These are phyloP conservation scores for Calonectria crousiana DNA, from an alignment of 2,329 filamentous ascomycete genomes.

Conservation along the genomic window DNA sequence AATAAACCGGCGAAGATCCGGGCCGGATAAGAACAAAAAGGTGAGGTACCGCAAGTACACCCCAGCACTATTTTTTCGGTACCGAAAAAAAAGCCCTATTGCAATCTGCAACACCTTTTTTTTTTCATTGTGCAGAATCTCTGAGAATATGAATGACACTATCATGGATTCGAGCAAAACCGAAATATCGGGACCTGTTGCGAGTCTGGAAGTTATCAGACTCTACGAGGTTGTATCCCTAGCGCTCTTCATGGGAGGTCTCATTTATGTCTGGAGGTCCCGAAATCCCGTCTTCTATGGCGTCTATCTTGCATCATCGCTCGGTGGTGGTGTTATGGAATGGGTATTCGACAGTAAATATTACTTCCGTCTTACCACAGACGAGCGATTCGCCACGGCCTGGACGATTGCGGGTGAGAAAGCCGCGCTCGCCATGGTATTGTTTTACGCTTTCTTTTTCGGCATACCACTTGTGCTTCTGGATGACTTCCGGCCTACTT, in stretches of 20 bases:
- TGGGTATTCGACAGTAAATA: neutral
- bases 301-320: neutral
- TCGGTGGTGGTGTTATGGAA: neutral
- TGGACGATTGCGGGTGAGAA: neutral
- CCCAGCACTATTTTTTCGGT: neutral
- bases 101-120: neutral
- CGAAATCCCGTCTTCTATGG: neutral
- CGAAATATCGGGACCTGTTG: neutral
- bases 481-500: neutral
- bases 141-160: neutral
- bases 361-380: neutral
- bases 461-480: neutral
- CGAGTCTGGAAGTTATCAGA: neutral
- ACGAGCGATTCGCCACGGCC: neutral
- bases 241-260: neutral
- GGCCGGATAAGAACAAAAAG: neutral
- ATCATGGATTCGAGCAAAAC: neutral
- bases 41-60: neutral
- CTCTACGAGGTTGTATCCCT: neutral
- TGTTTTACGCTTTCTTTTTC: neutral
- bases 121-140: neutral
- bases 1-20: neutral
- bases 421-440: neutral
- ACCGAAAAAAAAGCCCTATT: neutral
- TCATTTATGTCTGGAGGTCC: neutral